Conservation (phyloP, 257 asterid species). For the Solanum habrochaites region DNA sequence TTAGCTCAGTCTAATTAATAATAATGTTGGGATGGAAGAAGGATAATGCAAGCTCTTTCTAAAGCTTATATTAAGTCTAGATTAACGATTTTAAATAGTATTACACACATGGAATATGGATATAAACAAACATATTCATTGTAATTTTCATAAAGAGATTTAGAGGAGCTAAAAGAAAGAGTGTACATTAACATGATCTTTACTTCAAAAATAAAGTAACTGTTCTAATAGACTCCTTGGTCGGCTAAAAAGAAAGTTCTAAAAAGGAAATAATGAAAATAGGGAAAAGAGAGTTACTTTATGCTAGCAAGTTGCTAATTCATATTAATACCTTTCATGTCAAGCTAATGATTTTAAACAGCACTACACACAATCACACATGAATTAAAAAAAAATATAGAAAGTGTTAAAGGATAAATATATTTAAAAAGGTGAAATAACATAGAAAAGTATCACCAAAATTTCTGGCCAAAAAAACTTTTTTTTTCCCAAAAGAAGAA, state of each 20-base stretch:
- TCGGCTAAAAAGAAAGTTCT: no score
- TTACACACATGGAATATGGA: background rate
- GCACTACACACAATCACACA: background rate
- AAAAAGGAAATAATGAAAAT: background rate
- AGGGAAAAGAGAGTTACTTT: background rate
- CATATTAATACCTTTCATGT: background rate
- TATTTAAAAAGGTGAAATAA: background rate
- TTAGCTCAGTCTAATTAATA: background rate
- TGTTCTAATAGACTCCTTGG: background rate
- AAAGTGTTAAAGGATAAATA: no score
- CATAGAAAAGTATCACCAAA: no score
- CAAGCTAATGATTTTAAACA: background rate
- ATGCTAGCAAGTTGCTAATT: background rate
- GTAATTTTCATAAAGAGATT: no score
- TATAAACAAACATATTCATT: background rate
- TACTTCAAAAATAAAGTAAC: background rate
- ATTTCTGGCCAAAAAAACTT: no score
- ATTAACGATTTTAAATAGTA: background rate
- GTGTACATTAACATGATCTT: background rate
- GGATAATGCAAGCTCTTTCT: background rate
- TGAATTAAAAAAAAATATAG: background rate
- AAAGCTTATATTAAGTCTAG: background rate
- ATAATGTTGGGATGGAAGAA: background rate
- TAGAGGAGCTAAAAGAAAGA: background rate
- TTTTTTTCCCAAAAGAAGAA: background rate